Conservation (phyloP, 2,329 filamentous ascomycete species). For the Colletotrichum tropicale region DNA sequence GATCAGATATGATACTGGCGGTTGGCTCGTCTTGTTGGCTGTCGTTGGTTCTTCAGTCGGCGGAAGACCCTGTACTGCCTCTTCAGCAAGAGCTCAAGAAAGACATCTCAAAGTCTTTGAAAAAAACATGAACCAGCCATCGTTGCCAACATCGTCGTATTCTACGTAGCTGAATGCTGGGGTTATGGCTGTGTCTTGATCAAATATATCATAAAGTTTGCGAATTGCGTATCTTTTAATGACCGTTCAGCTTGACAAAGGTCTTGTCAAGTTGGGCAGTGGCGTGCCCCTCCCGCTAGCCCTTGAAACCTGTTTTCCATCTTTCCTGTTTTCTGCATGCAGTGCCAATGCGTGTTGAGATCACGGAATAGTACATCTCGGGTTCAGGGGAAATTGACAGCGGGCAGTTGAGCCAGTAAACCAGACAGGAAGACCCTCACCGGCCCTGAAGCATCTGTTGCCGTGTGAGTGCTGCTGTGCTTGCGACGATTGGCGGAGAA, state of each 20-base stretch:
- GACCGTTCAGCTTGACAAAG: too few relatives aligned
- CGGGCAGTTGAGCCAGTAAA: neutral
- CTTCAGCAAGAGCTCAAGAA: neutral
- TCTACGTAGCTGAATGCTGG: neutral
- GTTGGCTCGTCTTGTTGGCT: neutral
- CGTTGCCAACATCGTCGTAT: neutral
- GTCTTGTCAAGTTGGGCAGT: accelerated
- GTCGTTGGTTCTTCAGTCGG: neutral
- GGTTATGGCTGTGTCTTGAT: too few relatives aligned
- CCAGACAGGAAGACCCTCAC: neutral
- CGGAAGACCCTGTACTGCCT: neutral
- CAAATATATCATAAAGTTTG: too few relatives aligned
- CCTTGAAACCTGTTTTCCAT: neutral
- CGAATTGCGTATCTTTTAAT: too few relatives aligned
- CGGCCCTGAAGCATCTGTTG: neutral
- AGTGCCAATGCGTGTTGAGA: neutral
- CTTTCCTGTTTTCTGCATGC: too few relatives aligned
- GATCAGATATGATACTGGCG: neutral
- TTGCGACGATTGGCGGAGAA: neutral
- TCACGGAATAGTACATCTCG: neutral
- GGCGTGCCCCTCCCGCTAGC: neutral
- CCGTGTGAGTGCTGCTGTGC: neutral
- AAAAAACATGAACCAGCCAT: accelerated
- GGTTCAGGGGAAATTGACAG: neutral
- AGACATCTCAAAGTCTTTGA: neutral